Conservation (phyloP, 2,329 filamentous ascomycete genomes). For the Neodidymelliopsis sp. region DNA sequence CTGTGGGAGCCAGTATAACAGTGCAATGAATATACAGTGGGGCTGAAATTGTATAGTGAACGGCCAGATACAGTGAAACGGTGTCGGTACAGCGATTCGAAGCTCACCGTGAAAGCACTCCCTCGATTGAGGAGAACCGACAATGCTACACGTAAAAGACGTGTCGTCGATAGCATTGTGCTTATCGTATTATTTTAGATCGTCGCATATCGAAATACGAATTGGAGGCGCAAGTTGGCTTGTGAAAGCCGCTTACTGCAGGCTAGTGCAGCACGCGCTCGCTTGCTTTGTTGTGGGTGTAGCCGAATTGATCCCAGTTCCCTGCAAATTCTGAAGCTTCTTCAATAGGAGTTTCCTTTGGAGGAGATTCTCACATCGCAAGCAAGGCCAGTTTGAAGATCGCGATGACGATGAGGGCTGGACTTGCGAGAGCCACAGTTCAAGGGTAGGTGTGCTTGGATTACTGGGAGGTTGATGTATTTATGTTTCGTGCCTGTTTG, state of each 20-base stretch:
- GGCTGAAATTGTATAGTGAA: not conserved
- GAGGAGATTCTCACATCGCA: not conserved
- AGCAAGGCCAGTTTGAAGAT: not conserved
- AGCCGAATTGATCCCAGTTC: conserved; percentile 18
- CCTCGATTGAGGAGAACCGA: not conserved
- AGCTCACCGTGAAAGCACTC: conserved; percentile 3
- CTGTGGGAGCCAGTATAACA: not conserved
- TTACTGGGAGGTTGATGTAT: not conserved
- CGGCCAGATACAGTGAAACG: not conserved
- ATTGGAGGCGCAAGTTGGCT: conserved; percentile 9
- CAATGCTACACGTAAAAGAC: not conserved
- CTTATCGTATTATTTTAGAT: not conserved
- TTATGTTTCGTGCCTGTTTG: too few species aligned
- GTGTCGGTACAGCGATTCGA: not conserved
- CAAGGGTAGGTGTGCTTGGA: not conserved
- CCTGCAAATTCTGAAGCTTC: not conserved
- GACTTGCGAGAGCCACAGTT: too few species aligned
- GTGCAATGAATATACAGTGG: not conserved
- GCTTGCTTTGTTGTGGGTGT: conserved; percentile 6
- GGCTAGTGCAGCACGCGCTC: conserved; percentile 11
- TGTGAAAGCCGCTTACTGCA: conserved; percentile 14
- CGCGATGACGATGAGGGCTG: not conserved
- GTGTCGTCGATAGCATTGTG: conserved; percentile 6
- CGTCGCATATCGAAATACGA: not conserved
- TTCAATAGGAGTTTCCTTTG: not conserved